Evolutionary conservation across 306 rosid genomes (phyloP).

Genomic region (Crotalaria pallida): DNA sequence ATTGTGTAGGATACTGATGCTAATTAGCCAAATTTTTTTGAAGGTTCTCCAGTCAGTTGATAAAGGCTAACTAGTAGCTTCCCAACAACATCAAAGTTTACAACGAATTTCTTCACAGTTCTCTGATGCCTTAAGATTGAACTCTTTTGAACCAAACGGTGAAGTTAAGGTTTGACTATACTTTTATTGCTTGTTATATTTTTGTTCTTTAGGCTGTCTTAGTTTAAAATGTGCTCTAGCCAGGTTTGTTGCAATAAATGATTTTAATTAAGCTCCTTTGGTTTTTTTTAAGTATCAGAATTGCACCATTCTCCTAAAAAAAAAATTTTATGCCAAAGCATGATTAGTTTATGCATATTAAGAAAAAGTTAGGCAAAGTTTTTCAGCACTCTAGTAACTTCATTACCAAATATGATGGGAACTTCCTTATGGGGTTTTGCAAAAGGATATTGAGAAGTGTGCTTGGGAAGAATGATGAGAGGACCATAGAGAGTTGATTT

Average conservation of each 20-base stretch:
- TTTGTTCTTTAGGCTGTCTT: neutral
- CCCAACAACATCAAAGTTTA: conserved; percentile 56
- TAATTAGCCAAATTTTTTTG: neutral
- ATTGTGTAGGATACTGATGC: conserved; percentile 3
- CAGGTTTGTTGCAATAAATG: no score
- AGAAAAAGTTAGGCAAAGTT: neutral
- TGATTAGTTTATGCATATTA: neutral
- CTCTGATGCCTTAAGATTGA: conserved; percentile 60
- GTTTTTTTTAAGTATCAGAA: conserved; percentile 50
- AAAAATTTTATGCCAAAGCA: neutral
- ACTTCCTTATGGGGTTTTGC: conserved; percentile 39
- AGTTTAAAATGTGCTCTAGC: no score
- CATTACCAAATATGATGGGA: conserved; percentile 40
- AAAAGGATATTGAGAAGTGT: conserved; percentile 40
- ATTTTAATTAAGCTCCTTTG: no score
- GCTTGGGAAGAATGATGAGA: no score
- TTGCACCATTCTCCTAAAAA: conserved; percentile 76
- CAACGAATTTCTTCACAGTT: conserved; percentile 82
- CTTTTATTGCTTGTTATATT: neutral
- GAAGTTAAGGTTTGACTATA: conserved; percentile 46
- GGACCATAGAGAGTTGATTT: no score
- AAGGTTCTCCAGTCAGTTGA: conserved; percentile 60
- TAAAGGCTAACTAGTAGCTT: conserved; percentile 39
- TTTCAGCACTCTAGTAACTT: neutral
- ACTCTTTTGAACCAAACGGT: conserved; percentile 46